Evolutionary conservation across 1,139 yeast genomes (phyloP).

Genomic region (Kodamaea derodonti): DNA sequence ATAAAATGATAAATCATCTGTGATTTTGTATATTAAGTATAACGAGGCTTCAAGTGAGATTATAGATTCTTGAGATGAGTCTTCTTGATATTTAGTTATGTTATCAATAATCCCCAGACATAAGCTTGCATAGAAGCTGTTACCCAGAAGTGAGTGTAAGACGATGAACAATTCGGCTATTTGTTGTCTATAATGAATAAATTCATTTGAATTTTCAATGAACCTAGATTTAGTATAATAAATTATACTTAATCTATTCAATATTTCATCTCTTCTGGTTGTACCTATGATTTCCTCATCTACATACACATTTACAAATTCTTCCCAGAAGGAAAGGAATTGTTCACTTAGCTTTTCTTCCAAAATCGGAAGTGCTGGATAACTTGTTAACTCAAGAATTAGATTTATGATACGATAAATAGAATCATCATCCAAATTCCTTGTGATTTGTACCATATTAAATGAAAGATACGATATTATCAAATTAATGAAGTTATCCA

Average conservation of each 20-base stretch:
- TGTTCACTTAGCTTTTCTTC: conserved; percentile 70
- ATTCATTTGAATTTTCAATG: conserved; percentile 39
- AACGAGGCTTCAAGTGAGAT: conserved; percentile 65
- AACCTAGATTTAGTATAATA: conserved; percentile 61
- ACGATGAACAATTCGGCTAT: conserved; percentile 74
- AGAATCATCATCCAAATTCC: conserved; percentile 38
- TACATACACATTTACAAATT: conserved; percentile 58
- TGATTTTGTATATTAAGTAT: conserved; percentile 54
- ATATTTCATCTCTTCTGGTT: conserved; percentile 30
- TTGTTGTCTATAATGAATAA: conserved; percentile 63
- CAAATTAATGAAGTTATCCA: conserved; percentile 48
- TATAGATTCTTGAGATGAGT: conserved; percentile 2
- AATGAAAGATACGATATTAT: conserved; percentile 50
- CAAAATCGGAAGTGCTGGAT: conserved; percentile 56
- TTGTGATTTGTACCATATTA: conserved; percentile 48
- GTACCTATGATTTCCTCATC: conserved; percentile 34
- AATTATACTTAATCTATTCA: conserved; percentile 44
- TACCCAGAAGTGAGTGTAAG: conserved; percentile 61
- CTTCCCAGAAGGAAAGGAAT: conserved; percentile 77
- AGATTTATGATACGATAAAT: conserved; percentile 42
- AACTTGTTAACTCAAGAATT: conserved; percentile 55
- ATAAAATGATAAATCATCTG: conserved; percentile 46
- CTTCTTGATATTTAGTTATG: conserved; percentile 4
- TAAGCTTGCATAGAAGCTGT: conserved; percentile 37
- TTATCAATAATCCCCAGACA: conserved; percentile 8